A percentile compares a stretch with the other conserved stretches of the same genome.
Evolutionary conservation across 139 green algal genomes (phyloP).

Genomic region (Closterium sp.): DNA sequence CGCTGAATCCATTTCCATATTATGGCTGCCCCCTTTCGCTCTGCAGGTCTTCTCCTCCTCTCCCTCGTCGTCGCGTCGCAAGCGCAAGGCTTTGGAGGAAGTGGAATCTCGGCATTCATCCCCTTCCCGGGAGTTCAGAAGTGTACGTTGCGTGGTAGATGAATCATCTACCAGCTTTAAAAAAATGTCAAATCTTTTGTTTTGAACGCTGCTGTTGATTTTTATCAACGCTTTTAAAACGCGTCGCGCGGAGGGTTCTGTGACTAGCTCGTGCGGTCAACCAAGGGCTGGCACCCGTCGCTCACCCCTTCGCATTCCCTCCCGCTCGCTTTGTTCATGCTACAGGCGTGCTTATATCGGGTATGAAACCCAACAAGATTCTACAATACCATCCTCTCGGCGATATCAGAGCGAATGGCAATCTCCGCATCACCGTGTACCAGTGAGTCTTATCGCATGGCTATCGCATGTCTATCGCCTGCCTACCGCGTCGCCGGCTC

Average conservation of each 20-base stretch:
- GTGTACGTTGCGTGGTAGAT: not conserved
- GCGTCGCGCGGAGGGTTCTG: too few relatives aligned
- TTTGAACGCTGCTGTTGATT: too few relatives aligned
- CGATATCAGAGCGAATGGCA: not conserved
- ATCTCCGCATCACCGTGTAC: not conserved
- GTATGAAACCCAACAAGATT: not conserved
- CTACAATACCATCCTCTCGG: not conserved
- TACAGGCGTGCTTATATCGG: not conserved
- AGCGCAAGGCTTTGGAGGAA: not conserved
- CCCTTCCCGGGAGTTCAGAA: not conserved
- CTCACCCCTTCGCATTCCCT: too few relatives aligned
- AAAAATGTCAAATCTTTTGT: too few relatives aligned
- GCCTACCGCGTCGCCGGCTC: too few relatives aligned
- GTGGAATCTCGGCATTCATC: not conserved
- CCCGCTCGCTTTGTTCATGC: not conserved
- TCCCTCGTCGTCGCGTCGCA: not conserved
- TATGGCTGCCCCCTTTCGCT: too few relatives aligned
- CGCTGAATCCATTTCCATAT: too few relatives aligned
- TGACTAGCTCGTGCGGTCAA: not conserved
- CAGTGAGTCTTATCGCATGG: not conserved
- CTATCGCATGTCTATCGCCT: too few relatives aligned
- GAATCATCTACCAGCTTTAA: too few relatives aligned
- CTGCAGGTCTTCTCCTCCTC: not conserved
- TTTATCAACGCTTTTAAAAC: too few relatives aligned
- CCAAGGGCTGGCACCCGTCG: too few relatives aligned